Base-by-base conservation (phyloP, 176 grass and related monocot species). In the Ensete ventricosum region DNA sequence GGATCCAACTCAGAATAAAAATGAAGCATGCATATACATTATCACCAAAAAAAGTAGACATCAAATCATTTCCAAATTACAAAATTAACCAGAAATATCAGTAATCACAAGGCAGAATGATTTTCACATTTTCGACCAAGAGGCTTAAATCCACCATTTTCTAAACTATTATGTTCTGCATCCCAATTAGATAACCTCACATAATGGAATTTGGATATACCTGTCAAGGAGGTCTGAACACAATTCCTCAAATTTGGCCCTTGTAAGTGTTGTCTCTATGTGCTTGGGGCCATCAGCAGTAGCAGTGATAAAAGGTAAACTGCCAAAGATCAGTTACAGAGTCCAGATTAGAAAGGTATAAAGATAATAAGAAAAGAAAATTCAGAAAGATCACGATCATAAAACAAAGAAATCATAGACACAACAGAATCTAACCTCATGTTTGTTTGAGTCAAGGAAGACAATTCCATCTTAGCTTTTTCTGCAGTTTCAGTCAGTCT, bases 391-490 rank as follows among this genome's bases (percentile, higher is more conserved):
- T 5, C 7, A 13, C 24, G 1, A 21, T 75, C 17, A 80, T 1
- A 72, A 64, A 48, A 23, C 9, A 81, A 66, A 20, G 7, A 48
- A 57, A 64, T 49, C n/a, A 78, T 26, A 43, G 34, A 43, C 34
- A 43, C 0, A 43, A 43, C 43, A 78, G 14, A 84, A 52, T 1
- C 73, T 55, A 54, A 97, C 93, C 90, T 93, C 80, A 97, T 93
- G 49, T 93, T 97, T 25, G 93, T 74, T 67, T 97, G 93, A 12
- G 90, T 87, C 66, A 97, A 74, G 0, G 90, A 87, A 53, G 93
- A 97, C 48, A 97, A 64, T 80, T 97, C 90, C 93, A 97, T 93
- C 78, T 97, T 97, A 11, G 93, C 87, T 77, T 97, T 97, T 80
- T 97, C 93, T 58, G 93, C 90, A 57, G 93, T 87, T 82, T 97